Evolutionary conservation across 352 stramenopile species (phyloP).

Genomic region (Phytophthora vignae): DNA sequence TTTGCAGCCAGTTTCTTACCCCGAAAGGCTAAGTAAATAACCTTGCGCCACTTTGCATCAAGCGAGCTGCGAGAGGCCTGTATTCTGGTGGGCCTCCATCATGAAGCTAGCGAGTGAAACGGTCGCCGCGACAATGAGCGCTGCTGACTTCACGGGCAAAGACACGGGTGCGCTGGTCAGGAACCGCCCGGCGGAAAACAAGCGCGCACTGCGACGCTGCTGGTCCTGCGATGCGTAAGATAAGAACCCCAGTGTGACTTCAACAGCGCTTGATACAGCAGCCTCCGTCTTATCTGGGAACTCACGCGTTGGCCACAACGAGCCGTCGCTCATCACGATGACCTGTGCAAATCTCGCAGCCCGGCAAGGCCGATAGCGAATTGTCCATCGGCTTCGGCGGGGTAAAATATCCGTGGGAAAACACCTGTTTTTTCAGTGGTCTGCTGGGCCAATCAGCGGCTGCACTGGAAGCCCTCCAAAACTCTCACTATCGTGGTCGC

Average conservation of each 20-base stretch:
- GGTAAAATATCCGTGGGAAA: not conserved
- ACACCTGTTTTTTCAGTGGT: conserved; percentile 18
- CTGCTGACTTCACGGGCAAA: conserved; percentile 11
- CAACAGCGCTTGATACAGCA: not conserved
- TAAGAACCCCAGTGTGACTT: conserved; percentile 2
- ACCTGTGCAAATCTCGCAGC: conserved; percentile 6
- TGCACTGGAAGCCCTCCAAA: too few relatives aligned
- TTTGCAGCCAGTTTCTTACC: conserved; percentile 12
- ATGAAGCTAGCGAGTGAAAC: not conserved
- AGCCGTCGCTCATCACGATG: not conserved
- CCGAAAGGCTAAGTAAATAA: conserved; percentile 5
- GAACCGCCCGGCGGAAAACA: conserved; percentile 1
- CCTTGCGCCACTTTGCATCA: conserved; percentile 7
- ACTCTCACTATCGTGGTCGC: too few relatives aligned
- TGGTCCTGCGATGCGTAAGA: not conserved
- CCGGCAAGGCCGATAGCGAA: not conserved
- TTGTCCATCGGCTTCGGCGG: conserved; percentile 2
- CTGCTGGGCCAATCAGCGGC: conserved; percentile 15
- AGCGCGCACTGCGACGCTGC: not conserved
- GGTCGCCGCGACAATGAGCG: not conserved
- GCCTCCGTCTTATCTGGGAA: not conserved
- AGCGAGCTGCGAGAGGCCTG: not conserved
- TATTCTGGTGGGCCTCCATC: not conserved
- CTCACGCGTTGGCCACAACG: not conserved
- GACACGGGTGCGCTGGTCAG: conserved; percentile 1